A percentile compares a stretch with the other conserved stretches of the same genome.
phyloP scores from a whole-genome alignment of 2,329 filamentous ascomycete species.

The Monilinia vaccinii-corymbosi region DNA sequence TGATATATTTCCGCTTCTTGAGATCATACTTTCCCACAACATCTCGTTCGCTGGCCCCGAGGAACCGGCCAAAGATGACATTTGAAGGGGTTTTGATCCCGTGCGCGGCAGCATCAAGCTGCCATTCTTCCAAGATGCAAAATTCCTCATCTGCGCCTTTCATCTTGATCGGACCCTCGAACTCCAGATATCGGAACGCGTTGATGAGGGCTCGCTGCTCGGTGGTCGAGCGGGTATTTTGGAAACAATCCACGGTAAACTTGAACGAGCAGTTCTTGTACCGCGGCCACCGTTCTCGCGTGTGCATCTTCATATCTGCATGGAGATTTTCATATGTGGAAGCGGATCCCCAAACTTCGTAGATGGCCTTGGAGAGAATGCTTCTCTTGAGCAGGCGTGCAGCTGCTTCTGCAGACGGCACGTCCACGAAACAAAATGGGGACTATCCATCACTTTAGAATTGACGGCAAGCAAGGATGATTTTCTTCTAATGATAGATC shows the following conservation, averaged over 20 bases:
- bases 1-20: conserved; percentile 90
- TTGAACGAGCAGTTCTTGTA: conserved; percentile 67
- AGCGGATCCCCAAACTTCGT: conserved; percentile 81
- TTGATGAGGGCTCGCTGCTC: conserved; percentile 71
- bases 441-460: conserved; percentile 45
- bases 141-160: conserved; percentile 65
- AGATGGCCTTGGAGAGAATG: conserved; percentile 73
- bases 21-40: conserved; percentile 69
- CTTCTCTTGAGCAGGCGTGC: conserved; percentile 61
- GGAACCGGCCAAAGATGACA: conserved; percentile 63
- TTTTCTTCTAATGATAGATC: conserved; percentile 4
- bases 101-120: conserved; percentile 40
- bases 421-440: conserved; percentile 71
- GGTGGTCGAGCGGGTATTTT: conserved; percentile 54
- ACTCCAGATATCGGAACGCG: conserved; percentile 67
- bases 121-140: conserved; percentile 75
- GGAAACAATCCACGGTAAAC: conserved; percentile 77
- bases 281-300: conserved; percentile 53
- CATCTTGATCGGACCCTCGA: conserved; percentile 72
- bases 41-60: conserved; percentile 59
- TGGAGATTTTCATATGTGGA: conserved; percentile 60
- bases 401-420: conserved; percentile 58
- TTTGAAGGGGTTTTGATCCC: conserved; percentile 45
- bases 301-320: conserved; percentile 47
- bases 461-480: conserved; percentile 15